Percentiles rank a stretch among this genome's conserved stretches.
Conservation (phyloP, 495 filamentous ascomycete genomes). For the Penicillium ochrochloron region DNA sequence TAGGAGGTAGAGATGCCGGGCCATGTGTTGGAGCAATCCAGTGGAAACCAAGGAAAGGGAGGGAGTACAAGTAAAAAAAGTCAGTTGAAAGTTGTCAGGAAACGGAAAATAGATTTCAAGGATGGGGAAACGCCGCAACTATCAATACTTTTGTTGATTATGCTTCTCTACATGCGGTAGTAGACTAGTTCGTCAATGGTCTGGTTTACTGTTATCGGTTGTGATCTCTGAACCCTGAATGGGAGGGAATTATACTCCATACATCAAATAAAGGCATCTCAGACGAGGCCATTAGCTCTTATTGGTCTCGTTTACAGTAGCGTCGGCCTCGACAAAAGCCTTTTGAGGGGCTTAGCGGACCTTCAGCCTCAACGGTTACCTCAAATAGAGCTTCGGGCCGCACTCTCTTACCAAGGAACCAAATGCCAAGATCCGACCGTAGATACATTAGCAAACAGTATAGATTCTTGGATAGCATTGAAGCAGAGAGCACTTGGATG, state of each 20-base stretch:
- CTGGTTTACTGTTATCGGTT: not conserved
- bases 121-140: not conserved
- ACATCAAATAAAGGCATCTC: not conserved
- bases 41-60: not conserved
- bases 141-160: not conserved
- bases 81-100: not conserved
- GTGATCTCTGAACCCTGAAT: not conserved
- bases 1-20: not conserved
- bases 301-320: not conserved
- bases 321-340: not conserved
- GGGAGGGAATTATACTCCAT: not conserved
- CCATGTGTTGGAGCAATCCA: not conserved
- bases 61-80: not conserved
- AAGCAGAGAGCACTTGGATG: not conserved
- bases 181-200: not conserved
- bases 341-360: not conserved
- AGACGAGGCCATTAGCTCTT: not conserved
- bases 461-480: not conserved
- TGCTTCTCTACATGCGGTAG: no score
- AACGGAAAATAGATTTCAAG: not conserved
- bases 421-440: not conserved
- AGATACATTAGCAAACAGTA: not conserved
- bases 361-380: not conserved
- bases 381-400: not conserved
- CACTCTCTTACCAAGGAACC: not conserved